Evolutionary conservation across 345 rosid genomes (phyloP), one percentile per base, ranked within the genome.

Genomic region (Combretum micranthum): DNA sequence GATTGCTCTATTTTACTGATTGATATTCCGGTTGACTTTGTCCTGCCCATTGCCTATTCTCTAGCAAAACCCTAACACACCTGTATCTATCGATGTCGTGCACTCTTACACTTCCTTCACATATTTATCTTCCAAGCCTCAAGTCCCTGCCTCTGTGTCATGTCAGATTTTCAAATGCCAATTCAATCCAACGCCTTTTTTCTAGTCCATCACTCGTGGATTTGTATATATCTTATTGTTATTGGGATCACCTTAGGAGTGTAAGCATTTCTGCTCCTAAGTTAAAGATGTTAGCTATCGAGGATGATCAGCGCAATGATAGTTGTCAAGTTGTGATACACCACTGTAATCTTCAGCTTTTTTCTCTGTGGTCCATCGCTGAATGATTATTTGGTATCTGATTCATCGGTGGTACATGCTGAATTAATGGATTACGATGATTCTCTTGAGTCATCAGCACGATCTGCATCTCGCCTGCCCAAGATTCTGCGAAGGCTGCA

Each of bases 171-270:
- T 15, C 13, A 21, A 50, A 57, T 1, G 2, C 14, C 10, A 0
- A 0, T 39, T 57, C 19, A 0, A 44, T 15, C 8, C 37, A 57
- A 37, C 25, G 12, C 15, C 50, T 44, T 25, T 45, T 57, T 19
- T 44, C 61, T 23, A 57, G 61, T 18, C 51, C 20, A 12, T 9
- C 23, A 23, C 61, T 44, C 20, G 61, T 18, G 37, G 47, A 57
- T 26, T 19, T 57, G 50, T 44, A 26, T n/a, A 42, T 57, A 44
- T 13, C 44, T 20, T 18, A 20, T 13, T 42, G 61, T 44, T 18
- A 20, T 44, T 49, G 55, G 21, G 42, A 51, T 61, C 11, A 26
- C 53, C 32, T 61, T 56, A 18, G 11, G 12, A 53, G 14, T 9
- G 20, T 53, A 43, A 53, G 20, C 13, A 53, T 53, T 26, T 0